These are phyloP conservation scores for Neoscytalidium dimidiatum DNA, from an alignment of 2,329 filamentous ascomycete species.

Conservation along the genomic window DNA sequence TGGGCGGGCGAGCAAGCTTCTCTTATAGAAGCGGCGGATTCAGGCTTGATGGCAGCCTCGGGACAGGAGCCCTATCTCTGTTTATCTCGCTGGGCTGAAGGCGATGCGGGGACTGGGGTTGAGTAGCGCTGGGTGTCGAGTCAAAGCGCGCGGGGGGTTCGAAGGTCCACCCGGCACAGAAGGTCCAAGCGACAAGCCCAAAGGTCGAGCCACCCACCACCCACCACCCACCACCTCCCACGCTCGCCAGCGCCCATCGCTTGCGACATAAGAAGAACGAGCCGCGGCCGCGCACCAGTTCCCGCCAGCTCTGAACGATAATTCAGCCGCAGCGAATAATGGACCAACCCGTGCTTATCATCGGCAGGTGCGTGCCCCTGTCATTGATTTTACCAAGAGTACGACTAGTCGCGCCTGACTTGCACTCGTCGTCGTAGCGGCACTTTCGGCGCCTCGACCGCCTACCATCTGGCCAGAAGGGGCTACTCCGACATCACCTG, in stretches of 20 bases:
- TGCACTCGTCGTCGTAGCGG: conserved; percentile 28
- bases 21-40: not conserved
- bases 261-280: conserved; percentile 13
- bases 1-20: not conserved
- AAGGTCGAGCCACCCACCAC: conserved; percentile 3
- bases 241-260: not conserved
- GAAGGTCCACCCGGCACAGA: conserved; percentile 7
- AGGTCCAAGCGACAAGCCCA: conserved; percentile 13
- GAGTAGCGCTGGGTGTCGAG: not conserved
- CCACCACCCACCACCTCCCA: no score
- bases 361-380: conserved; percentile 7
- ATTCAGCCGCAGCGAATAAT: conserved; percentile 10
- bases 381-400: not conserved
- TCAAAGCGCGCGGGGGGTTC: not conserved
- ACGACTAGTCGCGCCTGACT: not conserved
- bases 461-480: conserved; percentile 31
- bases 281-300: not conserved
- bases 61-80: conserved; percentile 1
- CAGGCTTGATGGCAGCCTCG: not conserved
- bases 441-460: conserved; percentile 35
- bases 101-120: conserved; percentile 7
- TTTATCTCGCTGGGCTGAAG: conserved; percentile 4
- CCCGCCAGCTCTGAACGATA: not conserved
- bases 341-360: conserved; percentile 5
- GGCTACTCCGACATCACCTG: conserved; percentile 34